A percentile compares a stretch with the other conserved stretches of the same genome.
Conservation (phyloP, 202 grass and related monocot species). For the Schoenoplectus tabernaemontani region DNA sequence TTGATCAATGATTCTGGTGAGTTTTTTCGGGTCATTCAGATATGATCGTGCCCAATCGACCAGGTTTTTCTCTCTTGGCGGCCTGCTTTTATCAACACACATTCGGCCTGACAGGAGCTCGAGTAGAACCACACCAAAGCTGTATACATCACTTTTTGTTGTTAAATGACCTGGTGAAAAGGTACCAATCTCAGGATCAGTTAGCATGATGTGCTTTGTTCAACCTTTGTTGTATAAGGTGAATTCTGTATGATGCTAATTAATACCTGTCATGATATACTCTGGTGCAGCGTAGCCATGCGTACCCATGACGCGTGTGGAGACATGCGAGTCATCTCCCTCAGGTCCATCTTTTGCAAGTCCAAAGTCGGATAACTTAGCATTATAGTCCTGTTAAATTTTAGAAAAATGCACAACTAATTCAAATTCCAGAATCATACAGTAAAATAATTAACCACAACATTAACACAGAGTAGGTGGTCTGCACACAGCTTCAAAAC, state of each 20-base stretch:
- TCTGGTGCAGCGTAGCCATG: constrained; percentile 96
- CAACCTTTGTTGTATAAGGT: not conserved
- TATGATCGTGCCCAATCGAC: constrained; percentile 62
- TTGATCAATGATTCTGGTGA: constrained; percentile 67
- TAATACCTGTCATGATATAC: constrained; percentile 90
- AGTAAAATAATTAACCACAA: not conserved
- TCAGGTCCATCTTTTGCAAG: constrained; percentile 82
- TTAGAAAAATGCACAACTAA: not conserved
- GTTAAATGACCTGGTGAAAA: constrained; percentile 52
- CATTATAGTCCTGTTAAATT: constrained; percentile 47
- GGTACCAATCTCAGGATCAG: not conserved
- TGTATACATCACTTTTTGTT: constrained; percentile 78
- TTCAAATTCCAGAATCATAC: not conserved
- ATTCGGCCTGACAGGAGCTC: constrained; percentile 59
- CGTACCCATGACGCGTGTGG: constrained; percentile 85
- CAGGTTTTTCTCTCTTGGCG: constrained; percentile 60
- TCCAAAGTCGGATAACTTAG: constrained; percentile 91
- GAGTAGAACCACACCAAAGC: constrained; percentile 66
- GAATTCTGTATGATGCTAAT: not conserved
- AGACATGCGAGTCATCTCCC: constrained; percentile 86
- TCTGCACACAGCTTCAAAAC: not conserved
- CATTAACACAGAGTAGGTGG: not conserved
- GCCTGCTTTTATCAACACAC: constrained; percentile 59
- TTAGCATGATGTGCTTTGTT: not conserved
- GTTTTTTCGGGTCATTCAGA: constrained; percentile 43